phyloP scores from a whole-genome alignment of 768 basidiomycete species.

The Gloeostereum incarnatum region DNA sequence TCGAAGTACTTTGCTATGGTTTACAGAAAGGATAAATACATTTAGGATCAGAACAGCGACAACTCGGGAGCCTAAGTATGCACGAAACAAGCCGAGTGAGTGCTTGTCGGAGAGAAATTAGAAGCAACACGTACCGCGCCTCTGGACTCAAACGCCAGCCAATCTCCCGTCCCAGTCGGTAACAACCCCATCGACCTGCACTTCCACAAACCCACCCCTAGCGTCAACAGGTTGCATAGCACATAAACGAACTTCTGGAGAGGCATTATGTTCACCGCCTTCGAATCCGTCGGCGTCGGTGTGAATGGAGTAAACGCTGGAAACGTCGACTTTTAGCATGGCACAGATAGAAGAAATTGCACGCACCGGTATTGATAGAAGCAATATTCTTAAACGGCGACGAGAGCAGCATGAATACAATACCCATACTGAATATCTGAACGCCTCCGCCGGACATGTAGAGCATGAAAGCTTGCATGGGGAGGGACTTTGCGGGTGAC shows the following conservation, averaged over 20 bases:
- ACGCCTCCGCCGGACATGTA: slow-evolving; percentile 97
- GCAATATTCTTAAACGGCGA: slow-evolving; percentile 79
- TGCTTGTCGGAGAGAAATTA: background rate
- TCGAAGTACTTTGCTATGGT: background rate
- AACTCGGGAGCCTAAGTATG: slow-evolving; percentile 31
- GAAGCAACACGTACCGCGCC: slow-evolving; percentile 39
- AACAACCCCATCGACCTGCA: slow-evolving; percentile 88
- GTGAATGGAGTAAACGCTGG: slow-evolving; percentile 70
- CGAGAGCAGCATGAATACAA: slow-evolving; percentile 87
- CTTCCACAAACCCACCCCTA: slow-evolving; percentile 86
- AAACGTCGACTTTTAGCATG: background rate
- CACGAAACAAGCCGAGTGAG: background rate
- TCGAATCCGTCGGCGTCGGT: slow-evolving; percentile 43
- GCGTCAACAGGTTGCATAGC: slow-evolving; percentile 65
- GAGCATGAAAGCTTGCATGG: slow-evolving; percentile 97
- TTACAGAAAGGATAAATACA: slow-evolving; percentile 1
- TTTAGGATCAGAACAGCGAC: slow-evolving; percentile 20
- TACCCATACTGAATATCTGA: slow-evolving; percentile 95
- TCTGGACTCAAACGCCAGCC: slow-evolving; percentile 88
- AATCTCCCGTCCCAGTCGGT: slow-evolving; percentile 87
- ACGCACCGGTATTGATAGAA: slow-evolving; percentile 69
- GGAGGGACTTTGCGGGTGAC: slow-evolving; percentile 80
- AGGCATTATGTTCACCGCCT: slow-evolving; percentile 44
- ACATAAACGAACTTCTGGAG: slow-evolving; percentile 68
- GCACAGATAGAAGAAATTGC: background rate